A percentile compares a stretch with the other conserved stretches of the same genome.
Conservation (phyloP, 352 stramenopile genomes). For the Saprolegnia parasitica region DNA sequence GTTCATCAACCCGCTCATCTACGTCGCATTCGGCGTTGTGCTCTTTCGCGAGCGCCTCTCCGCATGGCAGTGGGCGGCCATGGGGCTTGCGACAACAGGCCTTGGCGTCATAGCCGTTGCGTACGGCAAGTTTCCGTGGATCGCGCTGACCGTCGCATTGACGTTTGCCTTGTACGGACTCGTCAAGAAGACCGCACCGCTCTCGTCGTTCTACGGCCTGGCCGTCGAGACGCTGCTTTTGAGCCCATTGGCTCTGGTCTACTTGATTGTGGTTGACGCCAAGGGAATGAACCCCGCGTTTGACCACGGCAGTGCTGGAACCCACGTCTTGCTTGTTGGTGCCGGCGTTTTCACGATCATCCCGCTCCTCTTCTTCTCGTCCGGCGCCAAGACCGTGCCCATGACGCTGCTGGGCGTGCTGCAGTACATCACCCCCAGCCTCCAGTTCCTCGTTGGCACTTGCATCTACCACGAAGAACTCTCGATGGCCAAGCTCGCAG, state of each 20-base stretch:
- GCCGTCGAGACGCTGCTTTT: conserved; percentile 16
- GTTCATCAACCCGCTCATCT: conserved; percentile 27
- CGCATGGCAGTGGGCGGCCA: conserved; percentile 15
- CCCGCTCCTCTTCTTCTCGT: conserved; percentile 4
- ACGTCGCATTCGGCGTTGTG: conserved; percentile 5
- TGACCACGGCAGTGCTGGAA: neutral
- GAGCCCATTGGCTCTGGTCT: neutral
- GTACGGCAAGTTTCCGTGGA: conserved; percentile 27
- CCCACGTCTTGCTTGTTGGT: neutral
- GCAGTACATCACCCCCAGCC: conserved; percentile 16
- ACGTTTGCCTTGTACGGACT: conserved; percentile 25
- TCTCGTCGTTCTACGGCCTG: conserved; percentile 16
- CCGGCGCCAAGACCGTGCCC: neutral
- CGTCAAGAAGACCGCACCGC: conserved; percentile 24
- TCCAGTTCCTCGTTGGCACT: conserved; percentile 12
- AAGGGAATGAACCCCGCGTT: neutral
- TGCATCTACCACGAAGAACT: conserved; percentile 15
- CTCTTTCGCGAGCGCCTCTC: conserved; percentile 12
- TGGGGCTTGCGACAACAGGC: conserved; percentile 1
- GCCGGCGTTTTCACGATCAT: conserved; percentile 20
- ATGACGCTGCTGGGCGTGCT: conserved; percentile 19
- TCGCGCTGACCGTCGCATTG: conserved; percentile 13
- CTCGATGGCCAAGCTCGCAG: neutral
- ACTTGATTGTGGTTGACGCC: conserved; percentile 1
- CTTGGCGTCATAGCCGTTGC: conserved; percentile 12